These are phyloP conservation scores for Hypoxylon rubiginosum DNA, from an alignment of 2,329 filamentous ascomycete species.

Conservation along the genomic window DNA sequence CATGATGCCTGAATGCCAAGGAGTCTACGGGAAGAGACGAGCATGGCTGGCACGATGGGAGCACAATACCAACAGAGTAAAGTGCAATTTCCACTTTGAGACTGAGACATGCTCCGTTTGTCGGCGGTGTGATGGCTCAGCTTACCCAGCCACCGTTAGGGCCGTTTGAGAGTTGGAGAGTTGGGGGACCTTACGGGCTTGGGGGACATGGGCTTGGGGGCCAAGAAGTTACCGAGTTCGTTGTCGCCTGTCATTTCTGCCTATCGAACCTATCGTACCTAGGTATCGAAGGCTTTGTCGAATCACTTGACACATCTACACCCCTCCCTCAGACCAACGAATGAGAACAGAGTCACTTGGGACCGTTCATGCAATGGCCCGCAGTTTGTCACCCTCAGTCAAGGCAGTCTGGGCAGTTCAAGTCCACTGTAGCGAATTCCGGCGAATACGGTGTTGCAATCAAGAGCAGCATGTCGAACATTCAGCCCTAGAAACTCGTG, in stretches of 20 bases:
- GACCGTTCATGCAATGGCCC: slow-evolving; percentile 35
- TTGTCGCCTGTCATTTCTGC: neutral
- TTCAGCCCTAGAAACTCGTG: slow-evolving; percentile 39
- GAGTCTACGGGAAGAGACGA: neutral
- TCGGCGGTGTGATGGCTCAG: slow-evolving; percentile 33
- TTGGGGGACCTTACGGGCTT: too few relatives aligned
- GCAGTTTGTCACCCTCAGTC: slow-evolving; percentile 11
- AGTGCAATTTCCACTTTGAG: slow-evolving; percentile 13
- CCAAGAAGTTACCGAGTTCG: slow-evolving; percentile 16
- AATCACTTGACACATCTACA: slow-evolving; percentile 37
- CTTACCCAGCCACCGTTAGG: slow-evolving; percentile 35
- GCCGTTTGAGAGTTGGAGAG: slow-evolving; percentile 14
- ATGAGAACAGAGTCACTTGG: slow-evolving; percentile 36
- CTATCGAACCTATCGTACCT: slow-evolving; percentile 15
- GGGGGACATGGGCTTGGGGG: too few relatives aligned
- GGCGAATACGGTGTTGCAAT: slow-evolving; percentile 30
- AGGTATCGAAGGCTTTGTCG: too few relatives aligned
- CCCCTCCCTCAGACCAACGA: slow-evolving; percentile 21
- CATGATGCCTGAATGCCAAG: slow-evolving; percentile 1
- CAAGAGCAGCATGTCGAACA: slow-evolving; percentile 22
- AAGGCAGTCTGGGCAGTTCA: too few relatives aligned
- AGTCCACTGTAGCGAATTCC: too few relatives aligned
- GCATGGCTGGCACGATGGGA: slow-evolving; percentile 6
- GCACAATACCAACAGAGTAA: slow-evolving; percentile 17
- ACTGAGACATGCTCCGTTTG: slow-evolving; percentile 17